phyloP scores from a whole-genome alignment of 108 stramenopile species.

The Stephanodiscus triporus region DNA sequence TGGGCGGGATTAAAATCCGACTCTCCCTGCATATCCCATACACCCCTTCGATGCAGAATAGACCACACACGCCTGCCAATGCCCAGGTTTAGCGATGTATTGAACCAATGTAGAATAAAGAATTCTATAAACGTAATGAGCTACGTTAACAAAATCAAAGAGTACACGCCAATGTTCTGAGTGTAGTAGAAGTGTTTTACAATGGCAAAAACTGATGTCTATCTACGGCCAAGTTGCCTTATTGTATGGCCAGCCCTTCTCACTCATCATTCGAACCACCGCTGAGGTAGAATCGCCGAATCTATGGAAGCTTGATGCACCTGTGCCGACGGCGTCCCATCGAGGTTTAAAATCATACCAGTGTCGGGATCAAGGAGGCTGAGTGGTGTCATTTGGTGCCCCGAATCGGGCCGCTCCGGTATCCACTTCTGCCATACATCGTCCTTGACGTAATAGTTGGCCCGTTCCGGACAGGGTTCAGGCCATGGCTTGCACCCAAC shows the following conservation, averaged over 20 bases:
- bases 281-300: constrained; percentile 11
- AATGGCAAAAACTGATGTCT: too few relatives aligned
- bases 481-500: not conserved
- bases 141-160: too few relatives aligned
- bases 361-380: constrained; percentile 25
- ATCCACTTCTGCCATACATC: constrained; percentile 35
- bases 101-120: too few relatives aligned
- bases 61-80: too few relatives aligned
- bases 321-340: constrained; percentile 30
- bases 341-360: constrained; percentile 34
- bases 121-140: too few relatives aligned
- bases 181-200: too few relatives aligned
- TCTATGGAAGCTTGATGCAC: constrained; percentile 39
- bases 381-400: not conserved
- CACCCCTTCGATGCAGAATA: too few relatives aligned
- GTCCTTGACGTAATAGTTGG: not conserved
- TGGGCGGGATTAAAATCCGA: too few relatives aligned
- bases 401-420: constrained; percentile 17
- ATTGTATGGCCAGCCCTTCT: constrained; percentile 27
- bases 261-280: constrained; percentile 17
- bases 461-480: not conserved
- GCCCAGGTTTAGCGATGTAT: too few relatives aligned
- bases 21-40: too few relatives aligned
- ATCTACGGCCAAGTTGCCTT: constrained; percentile 6
- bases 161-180: too few relatives aligned